Conservation (phyloP, 257 asterid genomes). For the Gynochthodes officinalis region DNA sequence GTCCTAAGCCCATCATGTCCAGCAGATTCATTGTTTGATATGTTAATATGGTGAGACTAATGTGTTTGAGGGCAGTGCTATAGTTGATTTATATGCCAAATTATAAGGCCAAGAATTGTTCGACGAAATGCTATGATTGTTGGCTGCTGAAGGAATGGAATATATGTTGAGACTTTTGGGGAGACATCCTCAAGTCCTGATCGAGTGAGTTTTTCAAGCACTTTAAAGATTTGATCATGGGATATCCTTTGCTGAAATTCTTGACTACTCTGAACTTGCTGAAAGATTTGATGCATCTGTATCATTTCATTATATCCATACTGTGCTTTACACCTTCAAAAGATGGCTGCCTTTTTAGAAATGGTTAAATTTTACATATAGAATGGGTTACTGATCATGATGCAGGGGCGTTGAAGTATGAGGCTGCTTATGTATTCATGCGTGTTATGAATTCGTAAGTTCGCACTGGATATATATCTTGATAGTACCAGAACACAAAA, state of each 20-base stretch:
- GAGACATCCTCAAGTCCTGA: constrained; percentile 32
- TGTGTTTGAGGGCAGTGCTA: constrained; percentile 44
- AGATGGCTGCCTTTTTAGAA: constrained; percentile 12
- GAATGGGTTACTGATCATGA: neutral
- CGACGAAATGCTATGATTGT: constrained; percentile 48
- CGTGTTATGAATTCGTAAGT: constrained; percentile 7
- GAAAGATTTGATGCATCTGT: neutral
- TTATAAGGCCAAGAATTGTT: constrained; percentile 31
- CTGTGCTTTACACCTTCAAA: neutral
- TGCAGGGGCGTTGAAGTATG: constrained; percentile 7
- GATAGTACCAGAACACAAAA: neutral
- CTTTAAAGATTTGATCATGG: no score
- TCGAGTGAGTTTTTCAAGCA: constrained; percentile 51
- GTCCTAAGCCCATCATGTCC: no score
- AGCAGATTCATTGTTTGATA: constrained; percentile 41
- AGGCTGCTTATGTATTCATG: constrained; percentile 12
- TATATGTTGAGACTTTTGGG: constrained; percentile 29
- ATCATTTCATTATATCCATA: neutral
- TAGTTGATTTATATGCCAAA: constrained; percentile 45
- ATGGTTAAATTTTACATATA: neutral
- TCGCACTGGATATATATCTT: neutral
- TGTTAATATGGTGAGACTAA: constrained; percentile 37
- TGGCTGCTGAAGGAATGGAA: constrained; percentile 40
- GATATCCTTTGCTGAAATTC: no score
- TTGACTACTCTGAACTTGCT: no score